phyloP scores from a whole-genome alignment of 2,329 filamentous ascomycete species.

The Sarocladium kiliense region DNA sequence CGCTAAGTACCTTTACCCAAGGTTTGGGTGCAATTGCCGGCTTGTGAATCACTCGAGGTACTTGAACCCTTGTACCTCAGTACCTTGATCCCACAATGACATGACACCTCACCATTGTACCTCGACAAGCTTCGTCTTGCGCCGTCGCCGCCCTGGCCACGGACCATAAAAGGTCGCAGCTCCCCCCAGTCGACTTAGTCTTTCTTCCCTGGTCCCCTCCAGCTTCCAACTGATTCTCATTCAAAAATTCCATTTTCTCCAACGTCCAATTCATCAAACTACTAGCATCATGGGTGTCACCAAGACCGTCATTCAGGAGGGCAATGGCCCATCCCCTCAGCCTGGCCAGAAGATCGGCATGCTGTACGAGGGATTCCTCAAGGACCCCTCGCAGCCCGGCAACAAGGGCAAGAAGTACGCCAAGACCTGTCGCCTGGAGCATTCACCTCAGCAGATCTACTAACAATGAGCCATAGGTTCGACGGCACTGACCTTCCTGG shows the following conservation, averaged over 20 bases:
- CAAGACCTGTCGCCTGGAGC: neutral
- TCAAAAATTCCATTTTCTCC: neutral
- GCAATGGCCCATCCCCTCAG: slow-evolving; percentile 57
- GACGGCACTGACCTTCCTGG: slow-evolving; percentile 67
- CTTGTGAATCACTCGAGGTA: neutral
- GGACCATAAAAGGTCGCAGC: slow-evolving; percentile 8
- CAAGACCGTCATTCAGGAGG: slow-evolving; percentile 59
- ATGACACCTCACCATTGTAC: neutral
- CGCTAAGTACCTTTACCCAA: neutral
- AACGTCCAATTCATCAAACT: slow-evolving; percentile 7
- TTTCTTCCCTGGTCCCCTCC: neutral
- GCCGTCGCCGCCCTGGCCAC: neutral
- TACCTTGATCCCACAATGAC: neutral
- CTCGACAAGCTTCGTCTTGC: neutral
- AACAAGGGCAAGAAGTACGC: slow-evolving; percentile 69
- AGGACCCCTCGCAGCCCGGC: slow-evolving; percentile 55
- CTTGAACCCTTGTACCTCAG: neutral
- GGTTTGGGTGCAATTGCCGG: neutral
- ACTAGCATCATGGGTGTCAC: slow-evolving; percentile 62
- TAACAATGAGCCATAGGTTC: slow-evolving; percentile 57
- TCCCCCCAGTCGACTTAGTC: neutral
- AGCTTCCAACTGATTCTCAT: neutral
- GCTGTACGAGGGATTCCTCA: slow-evolving; percentile 86
- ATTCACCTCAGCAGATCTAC: neutral
- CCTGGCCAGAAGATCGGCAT: slow-evolving; percentile 73